These are phyloP conservation scores for Penicillium fuscoglaucum DNA, from an alignment of 2,329 filamentous ascomycete genomes.

Conservation along the genomic window DNA sequence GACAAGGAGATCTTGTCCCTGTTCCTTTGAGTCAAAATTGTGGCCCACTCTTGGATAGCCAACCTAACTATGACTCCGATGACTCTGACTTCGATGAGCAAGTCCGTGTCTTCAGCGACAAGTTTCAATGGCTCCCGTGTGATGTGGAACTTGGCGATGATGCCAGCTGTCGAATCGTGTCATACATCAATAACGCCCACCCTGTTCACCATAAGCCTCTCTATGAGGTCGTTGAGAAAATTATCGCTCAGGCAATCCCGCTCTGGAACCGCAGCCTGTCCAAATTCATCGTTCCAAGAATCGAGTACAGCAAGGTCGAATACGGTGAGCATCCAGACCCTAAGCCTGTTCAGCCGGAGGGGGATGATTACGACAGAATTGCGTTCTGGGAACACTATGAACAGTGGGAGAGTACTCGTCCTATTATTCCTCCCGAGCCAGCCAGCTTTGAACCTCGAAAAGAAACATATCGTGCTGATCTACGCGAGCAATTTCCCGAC, in stretches of 20 bases:
- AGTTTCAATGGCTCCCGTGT: conserved; percentile 52
- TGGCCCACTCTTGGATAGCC: not conserved
- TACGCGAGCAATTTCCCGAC: conserved; percentile 32
- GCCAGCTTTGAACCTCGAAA: not conserved
- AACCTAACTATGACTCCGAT: not conserved
- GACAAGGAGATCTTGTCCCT: conserved; percentile 16
- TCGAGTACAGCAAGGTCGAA: conserved; percentile 10
- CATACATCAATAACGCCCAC: conserved; percentile 29
- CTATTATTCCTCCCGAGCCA: not conserved
- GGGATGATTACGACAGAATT: not conserved
- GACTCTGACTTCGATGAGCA: not conserved
- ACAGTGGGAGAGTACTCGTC: not conserved
- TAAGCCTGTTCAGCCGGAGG: not conserved
- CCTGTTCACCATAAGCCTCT: conserved; percentile 35
- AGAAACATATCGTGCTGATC: conserved; percentile 5
- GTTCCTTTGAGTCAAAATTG: not conserved
- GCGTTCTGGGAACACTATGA: not conserved
- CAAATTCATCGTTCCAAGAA: conserved; percentile 7
- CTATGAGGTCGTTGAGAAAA: conserved; percentile 40
- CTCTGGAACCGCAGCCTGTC: conserved; percentile 46
- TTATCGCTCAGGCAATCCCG: conserved; percentile 44
- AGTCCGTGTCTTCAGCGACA: conserved; percentile 22
- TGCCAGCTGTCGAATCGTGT: conserved; percentile 1
- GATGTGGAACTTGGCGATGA: conserved; percentile 34
- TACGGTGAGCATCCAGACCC: conserved; percentile 14